Base-by-base conservation (phyloP, 2,329 filamentous ascomycete species). In the Neobulgaria alba region DNA sequence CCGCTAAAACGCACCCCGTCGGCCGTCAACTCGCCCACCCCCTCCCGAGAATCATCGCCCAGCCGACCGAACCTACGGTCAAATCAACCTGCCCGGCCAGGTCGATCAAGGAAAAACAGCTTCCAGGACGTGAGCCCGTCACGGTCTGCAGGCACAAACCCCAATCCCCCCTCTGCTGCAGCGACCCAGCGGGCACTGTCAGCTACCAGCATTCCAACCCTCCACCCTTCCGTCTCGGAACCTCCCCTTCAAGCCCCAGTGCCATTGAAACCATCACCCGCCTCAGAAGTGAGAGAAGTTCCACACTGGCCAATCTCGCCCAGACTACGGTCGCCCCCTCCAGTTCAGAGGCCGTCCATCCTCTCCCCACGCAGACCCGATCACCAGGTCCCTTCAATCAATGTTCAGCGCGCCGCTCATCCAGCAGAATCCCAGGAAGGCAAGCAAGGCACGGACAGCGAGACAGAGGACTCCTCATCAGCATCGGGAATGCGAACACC, bases 271-370 rank as follows among this genome's bases (percentile, higher is more conserved):
- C 65, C 73, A 4, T 60, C 67, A 17, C 57, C 67, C 47, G 57
- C 61, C 36, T 59, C 67, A 38, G 71, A 82, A 38, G 51, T 69
- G 30, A 72, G 60, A 55, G 73, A 79, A 42, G 72, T 72, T 39
- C 77, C 77, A 47, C 75, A 81, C 62, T 90, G 85, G 84, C 83
- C 85, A 18, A 65, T 82, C 46, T 89, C 85, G 34, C 85, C 85
- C 33, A 75, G 85, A 47, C 61, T 92, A 49, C 83, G 81, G 59
- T 88, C 85, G 5, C 85, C 85, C 40, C 83, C 85, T 15, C 83
- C 84, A 10, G 58, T 67, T 39, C 68, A 64, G 56, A 70, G 65
- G 45, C 66, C 64, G 49, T 68, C 65, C 37, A 63, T 62, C 50
- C 66, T 61, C 39, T 63, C 63, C 36, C 64, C 61, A 30, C 67